A percentile compares a stretch with the other conserved stretches of the same genome.
phyloP scores from a whole-genome alignment of 495 filamentous ascomycete genomes.

The Hamigera avellanea region DNA sequence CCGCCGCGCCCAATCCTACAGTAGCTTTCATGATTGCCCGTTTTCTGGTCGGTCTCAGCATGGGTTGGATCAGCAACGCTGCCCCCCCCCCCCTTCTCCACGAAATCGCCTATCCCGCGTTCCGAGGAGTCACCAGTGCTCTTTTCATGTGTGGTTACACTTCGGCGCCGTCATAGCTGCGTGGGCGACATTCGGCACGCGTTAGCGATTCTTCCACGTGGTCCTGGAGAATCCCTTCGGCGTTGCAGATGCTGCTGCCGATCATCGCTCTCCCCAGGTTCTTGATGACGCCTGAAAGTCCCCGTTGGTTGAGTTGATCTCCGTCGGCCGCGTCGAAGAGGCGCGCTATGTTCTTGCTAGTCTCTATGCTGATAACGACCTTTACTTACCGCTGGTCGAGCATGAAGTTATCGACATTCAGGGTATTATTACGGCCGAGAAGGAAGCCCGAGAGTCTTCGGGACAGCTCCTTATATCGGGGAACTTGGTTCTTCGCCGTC shows the following conservation, averaged over 20 bases:
- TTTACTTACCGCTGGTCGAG: constrained; percentile 7
- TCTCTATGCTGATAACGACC: constrained; percentile 18
- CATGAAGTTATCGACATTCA: constrained; percentile 18
- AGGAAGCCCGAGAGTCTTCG: constrained; percentile 13
- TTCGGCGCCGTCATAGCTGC: constrained; percentile 37
- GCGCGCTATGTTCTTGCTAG: constrained; percentile 21
- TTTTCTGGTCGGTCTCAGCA: constrained; percentile 46
- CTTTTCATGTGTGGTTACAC: constrained; percentile 54
- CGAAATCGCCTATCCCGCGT: constrained; percentile 51
- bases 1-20: constrained; percentile 25
- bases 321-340: constrained; percentile 20
- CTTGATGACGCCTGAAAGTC: constrained; percentile 30
- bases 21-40: constrained; percentile 52
- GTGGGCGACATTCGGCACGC: constrained; percentile 14
- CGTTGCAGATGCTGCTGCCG: constrained; percentile 41
- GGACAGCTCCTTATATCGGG: constrained; percentile 28
- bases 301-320: constrained; percentile 34
- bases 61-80: constrained; percentile 43
- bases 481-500: constrained; percentile 38
- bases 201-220: constrained; percentile 25
- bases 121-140: constrained; percentile 46
- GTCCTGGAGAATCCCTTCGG: constrained; percentile 36
- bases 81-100: constrained; percentile 52
- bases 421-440: constrained; percentile 12
- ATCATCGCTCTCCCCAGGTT: constrained; percentile 29